Evolutionary conservation across 371 early-diverging fungal species (phyloP).

Genomic region (Saksenaea oblongispora): DNA sequence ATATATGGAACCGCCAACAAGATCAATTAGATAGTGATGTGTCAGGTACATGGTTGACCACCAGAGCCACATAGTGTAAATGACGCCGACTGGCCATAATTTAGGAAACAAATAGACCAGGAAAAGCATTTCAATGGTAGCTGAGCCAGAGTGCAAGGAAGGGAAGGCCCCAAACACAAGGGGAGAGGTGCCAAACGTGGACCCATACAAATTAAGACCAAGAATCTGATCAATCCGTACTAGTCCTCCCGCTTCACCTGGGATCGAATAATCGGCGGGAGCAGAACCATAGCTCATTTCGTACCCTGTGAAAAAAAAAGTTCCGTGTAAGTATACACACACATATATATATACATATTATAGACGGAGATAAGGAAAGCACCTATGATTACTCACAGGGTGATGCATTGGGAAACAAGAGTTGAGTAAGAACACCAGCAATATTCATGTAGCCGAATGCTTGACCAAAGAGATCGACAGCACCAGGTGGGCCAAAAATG

Average conservation of each 20-base stretch:
- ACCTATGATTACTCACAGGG: constrained; percentile 62
- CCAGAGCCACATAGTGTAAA: constrained; percentile 74
- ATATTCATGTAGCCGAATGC: constrained; percentile 74
- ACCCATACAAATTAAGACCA: constrained; percentile 63
- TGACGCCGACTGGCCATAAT: constrained; percentile 45
- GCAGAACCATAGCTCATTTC: constrained; percentile 58
- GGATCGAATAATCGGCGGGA: constrained; percentile 70
- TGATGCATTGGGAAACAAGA: constrained; percentile 70
- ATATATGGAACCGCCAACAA: constrained; percentile 73
- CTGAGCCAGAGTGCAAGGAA: constrained; percentile 74
- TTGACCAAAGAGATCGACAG: constrained; percentile 55
- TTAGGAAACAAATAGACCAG: constrained; percentile 51
- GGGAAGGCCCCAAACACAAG: constrained; percentile 80
- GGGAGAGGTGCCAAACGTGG: constrained; percentile 72
- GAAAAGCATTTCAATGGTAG: constrained; percentile 68
- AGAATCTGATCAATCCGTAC: constrained; percentile 71
- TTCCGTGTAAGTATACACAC: no score
- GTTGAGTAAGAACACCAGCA: constrained; percentile 70
- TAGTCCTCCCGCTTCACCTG: constrained; percentile 73
- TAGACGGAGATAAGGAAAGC: not conserved
- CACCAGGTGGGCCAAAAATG: constrained; percentile 54
- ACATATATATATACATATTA: no score
- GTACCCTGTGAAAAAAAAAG: constrained; percentile 53
- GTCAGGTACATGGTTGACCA: constrained; percentile 77
- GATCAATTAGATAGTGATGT: constrained; percentile 76